phyloP scores from a whole-genome alignment of 1,284 basidiomycete genomes.

The Leccinum pachyderme region DNA sequence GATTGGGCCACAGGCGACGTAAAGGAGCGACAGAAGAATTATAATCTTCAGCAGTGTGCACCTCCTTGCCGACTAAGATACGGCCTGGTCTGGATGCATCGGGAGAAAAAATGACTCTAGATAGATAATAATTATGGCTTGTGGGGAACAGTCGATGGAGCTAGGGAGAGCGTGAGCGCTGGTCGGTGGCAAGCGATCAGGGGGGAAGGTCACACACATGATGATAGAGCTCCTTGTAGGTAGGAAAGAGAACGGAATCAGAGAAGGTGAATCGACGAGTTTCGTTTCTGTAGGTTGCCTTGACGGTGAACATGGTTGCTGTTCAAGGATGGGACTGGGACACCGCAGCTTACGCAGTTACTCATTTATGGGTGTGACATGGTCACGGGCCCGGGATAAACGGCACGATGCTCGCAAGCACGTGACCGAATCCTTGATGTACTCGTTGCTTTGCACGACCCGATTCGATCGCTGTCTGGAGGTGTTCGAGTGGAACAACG shows the following conservation, averaged over 20 bases:
- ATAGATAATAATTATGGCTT: slow-evolving; percentile 56
- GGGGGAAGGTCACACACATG: slow-evolving; percentile 37
- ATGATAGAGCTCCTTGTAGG: slow-evolving; percentile 40
- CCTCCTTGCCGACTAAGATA: slow-evolving; percentile 60
- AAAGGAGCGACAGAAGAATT: slow-evolving; percentile 47
- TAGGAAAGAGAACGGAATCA: slow-evolving; percentile 40
- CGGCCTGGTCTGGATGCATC: slow-evolving; percentile 47
- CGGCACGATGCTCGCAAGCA: neutral
- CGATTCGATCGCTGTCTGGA: slow-evolving; percentile 54
- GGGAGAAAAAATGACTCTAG: slow-evolving; percentile 64
- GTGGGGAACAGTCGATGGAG: slow-evolving; percentile 68
- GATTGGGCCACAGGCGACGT: slow-evolving; percentile 51
- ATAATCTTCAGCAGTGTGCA: slow-evolving; percentile 59
- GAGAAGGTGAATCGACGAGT: slow-evolving; percentile 48
- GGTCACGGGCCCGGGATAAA: slow-evolving; percentile 10
- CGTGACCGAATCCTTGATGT: neutral
- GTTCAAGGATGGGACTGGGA: slow-evolving; percentile 19
- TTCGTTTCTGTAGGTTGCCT: slow-evolving; percentile 51
- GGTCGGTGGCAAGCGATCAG: slow-evolving; percentile 7
- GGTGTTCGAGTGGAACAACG: slow-evolving; percentile 54
- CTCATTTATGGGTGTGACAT: slow-evolving; percentile 26
- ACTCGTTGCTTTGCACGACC: slow-evolving; percentile 25
- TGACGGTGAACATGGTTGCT: slow-evolving; percentile 51
- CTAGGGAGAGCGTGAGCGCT: slow-evolving; percentile 37
- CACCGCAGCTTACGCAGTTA: slow-evolving; percentile 19